Evolutionary conservation across 2,329 filamentous ascomycete genomes (phyloP).

Genomic region (Parastagonospora nodorum): DNA sequence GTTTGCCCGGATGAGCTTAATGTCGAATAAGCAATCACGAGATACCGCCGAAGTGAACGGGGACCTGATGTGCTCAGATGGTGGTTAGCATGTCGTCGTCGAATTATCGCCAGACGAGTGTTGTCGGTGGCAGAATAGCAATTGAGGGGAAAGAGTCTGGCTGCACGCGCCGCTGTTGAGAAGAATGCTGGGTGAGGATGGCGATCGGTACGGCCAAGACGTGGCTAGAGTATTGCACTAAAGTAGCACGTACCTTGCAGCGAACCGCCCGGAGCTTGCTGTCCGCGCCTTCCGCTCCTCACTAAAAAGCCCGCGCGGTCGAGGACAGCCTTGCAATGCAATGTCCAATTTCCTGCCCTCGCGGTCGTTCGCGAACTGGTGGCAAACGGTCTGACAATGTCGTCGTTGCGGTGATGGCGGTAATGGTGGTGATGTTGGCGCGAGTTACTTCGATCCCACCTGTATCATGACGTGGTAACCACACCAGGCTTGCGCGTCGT

Average conservation of each 20-base stretch:
- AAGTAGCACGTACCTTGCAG: neutral
- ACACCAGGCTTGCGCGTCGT: constrained; percentile 1
- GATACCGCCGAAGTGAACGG: constrained; percentile 1
- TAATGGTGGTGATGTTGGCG: neutral
- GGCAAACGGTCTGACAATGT: neutral
- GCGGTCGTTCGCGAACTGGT: neutral
- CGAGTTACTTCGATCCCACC: neutral
- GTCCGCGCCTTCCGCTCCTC: constrained; percentile 7
- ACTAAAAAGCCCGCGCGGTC: neutral
- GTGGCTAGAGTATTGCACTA: constrained; percentile 5
- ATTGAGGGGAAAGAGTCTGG: neutral
- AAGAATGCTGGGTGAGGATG: constrained; percentile 25
- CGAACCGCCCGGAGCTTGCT: neutral
- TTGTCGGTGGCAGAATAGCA: constrained; percentile 4
- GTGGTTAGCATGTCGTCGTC: constrained; percentile 28
- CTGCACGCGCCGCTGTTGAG: constrained; percentile 23
- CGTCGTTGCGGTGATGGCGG: neutral
- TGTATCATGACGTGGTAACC: constrained; percentile 2
- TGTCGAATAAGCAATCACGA: neutral
- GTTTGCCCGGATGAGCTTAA: neutral
- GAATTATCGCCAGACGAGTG: constrained; percentile 12
- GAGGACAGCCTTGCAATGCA: constrained; percentile 1
- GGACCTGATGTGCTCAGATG: constrained; percentile 13
- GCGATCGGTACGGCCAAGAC: constrained; percentile 1
- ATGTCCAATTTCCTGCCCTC: neutral